A percentile compares a stretch with the other conserved stretches of the same genome.
Conservation (phyloP, 1,284 basidiomycete genomes). For the Cystobasidium slooffiae region DNA sequence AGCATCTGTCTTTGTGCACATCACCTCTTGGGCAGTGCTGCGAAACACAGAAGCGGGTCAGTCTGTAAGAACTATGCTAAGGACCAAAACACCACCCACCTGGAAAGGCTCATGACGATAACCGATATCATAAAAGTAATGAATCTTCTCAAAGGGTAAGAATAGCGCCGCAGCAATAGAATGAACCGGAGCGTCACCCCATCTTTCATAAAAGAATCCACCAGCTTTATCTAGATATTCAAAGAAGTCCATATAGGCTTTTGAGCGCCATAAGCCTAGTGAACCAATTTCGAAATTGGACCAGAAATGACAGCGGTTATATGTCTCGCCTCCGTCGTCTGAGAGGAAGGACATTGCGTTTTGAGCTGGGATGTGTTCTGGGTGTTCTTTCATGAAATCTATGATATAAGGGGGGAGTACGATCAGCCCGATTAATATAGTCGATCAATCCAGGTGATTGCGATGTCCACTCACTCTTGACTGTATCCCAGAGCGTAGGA, state of each 20-base stretch:
- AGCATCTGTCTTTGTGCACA: conserved; percentile 37
- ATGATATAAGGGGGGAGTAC: conserved; percentile 19
- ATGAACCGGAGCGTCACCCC: conserved; percentile 79
- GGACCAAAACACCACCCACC: neutral
- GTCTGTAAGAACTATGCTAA: neutral
- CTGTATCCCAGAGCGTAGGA: conserved; percentile 68
- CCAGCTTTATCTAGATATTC: conserved; percentile 71
- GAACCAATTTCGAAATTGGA: conserved; percentile 69
- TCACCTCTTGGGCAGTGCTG: conserved; percentile 34
- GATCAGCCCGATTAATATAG: neutral
- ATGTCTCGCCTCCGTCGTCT: conserved; percentile 70
- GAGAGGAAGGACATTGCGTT: conserved; percentile 76
- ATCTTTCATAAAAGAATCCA: conserved; percentile 72
- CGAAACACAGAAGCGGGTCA: neutral
- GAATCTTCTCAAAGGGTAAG: conserved; percentile 55
- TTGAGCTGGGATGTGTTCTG: conserved; percentile 69
- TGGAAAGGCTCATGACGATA: conserved; percentile 45
- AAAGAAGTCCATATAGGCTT: conserved; percentile 78
- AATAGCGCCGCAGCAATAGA: conserved; percentile 78
- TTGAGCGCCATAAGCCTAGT: conserved; percentile 73
- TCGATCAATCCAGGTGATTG: too few species aligned
- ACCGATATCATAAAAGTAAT: conserved; percentile 52
- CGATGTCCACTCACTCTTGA: conserved; percentile 37
- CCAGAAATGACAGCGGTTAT: conserved; percentile 75
- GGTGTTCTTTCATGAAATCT: conserved; percentile 72